phyloP scores from a whole-genome alignment of 2,329 filamentous ascomycete species.

The Fusarium ramigenum region DNA sequence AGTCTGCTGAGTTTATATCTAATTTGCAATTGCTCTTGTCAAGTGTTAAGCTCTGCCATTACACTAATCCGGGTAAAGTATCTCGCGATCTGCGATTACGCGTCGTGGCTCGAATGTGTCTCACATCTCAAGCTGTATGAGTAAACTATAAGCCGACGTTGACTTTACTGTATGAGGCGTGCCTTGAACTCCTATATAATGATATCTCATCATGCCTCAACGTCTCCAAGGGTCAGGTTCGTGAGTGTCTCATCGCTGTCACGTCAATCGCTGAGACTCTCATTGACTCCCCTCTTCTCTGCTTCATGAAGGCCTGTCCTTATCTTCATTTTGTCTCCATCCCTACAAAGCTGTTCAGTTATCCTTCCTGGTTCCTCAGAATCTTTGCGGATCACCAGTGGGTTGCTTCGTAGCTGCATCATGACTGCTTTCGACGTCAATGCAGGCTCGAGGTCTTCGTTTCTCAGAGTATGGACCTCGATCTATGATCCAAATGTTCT shows the following conservation, averaged over 20 bases:
- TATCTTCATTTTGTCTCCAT: background rate
- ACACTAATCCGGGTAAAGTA: too few relatives aligned
- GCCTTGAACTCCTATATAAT: background rate
- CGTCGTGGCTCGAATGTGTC: background rate
- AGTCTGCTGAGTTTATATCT: accelerated
- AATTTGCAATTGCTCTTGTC: background rate
- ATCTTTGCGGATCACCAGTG: too few relatives aligned
- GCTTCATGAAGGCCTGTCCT: accelerated
- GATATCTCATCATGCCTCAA: accelerated
- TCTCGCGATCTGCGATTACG: background rate
- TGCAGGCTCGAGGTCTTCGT: accelerated
- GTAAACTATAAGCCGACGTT: too few relatives aligned
- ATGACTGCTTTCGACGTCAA: background rate
- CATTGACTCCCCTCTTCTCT: background rate
- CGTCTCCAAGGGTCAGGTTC: background rate
- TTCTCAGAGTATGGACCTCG: background rate
- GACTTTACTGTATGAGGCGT: accelerated
- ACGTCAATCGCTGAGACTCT: background rate
- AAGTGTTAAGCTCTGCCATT: background rate
- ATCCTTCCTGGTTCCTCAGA: accelerated
- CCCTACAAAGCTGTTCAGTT: background rate
- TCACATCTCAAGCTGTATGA: background rate
- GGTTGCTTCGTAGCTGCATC: background rate
- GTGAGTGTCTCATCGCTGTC: background rate
- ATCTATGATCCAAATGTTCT: background rate